phyloP scores from a whole-genome alignment of 352 stramenopile genomes.

The Globisporangium perplexum region DNA sequence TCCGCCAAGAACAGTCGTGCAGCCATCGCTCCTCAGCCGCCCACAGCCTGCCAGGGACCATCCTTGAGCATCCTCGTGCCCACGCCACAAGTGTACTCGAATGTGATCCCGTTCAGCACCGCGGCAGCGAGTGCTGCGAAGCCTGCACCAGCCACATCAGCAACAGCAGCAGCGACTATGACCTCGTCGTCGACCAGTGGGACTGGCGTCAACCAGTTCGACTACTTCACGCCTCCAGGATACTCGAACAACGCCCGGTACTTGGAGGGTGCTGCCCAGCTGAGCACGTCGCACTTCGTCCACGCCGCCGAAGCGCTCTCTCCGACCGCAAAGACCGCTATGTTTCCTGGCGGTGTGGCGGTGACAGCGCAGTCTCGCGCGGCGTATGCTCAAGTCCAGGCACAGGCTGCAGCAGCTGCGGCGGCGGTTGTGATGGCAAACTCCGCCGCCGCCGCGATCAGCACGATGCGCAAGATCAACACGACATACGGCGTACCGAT shows the following conservation, averaged over 20 bases:
- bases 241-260: constrained; percentile 25
- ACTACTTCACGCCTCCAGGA: constrained; percentile 62
- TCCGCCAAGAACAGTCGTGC: neutral
- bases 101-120: constrained; percentile 22
- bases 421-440: constrained; percentile 54
- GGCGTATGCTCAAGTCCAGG: constrained; percentile 19
- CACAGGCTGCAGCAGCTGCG: constrained; percentile 20
- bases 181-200: neutral
- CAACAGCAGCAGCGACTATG: constrained; percentile 8
- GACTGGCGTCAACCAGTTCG: constrained; percentile 17
- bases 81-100: constrained; percentile 17
- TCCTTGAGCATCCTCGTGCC: constrained; percentile 30
- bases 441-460: constrained; percentile 38
- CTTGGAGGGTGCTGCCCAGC: constrained; percentile 21
- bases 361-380: constrained; percentile 3
- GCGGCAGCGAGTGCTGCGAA: neutral
- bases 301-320: constrained; percentile 31
- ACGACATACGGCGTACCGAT: constrained; percentile 45
- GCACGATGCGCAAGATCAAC: constrained; percentile 52
- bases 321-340: constrained; percentile 24
- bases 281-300: constrained; percentile 30
- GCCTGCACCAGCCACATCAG: neutral
- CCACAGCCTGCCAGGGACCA: constrained; percentile 9
- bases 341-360: constrained; percentile 11
- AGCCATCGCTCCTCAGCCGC: neutral